Conservation (phyloP, 1,284 basidiomycete genomes). For the Sanghuangporus baumii region DNA sequence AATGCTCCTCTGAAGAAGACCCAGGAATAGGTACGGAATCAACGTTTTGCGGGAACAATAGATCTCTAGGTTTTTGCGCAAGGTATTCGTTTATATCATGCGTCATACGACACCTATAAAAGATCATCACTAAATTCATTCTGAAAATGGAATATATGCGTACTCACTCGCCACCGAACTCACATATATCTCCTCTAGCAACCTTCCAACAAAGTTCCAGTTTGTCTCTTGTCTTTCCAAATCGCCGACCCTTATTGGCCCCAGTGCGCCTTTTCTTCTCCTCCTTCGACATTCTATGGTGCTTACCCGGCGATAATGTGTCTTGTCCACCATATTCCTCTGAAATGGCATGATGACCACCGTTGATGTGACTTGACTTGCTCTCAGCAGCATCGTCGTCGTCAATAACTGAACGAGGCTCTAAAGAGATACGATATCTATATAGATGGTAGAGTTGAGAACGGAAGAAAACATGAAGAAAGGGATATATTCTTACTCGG, state of each 20-base stretch:
- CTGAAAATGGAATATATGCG: background rate
- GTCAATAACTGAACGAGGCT: conserved; percentile 42
- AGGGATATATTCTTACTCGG: conserved; percentile 48
- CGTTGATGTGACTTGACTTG: conserved; percentile 36
- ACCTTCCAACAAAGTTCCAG: conserved; percentile 71
- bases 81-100: conserved; percentile 82
- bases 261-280: conserved; percentile 72
- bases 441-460: background rate
- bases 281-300: conserved; percentile 46
- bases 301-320: conserved; percentile 28
- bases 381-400: conserved; percentile 82
- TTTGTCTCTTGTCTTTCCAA: conserved; percentile 67
- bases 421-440: conserved; percentile 55
- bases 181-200: conserved; percentile 59
- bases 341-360: conserved; percentile 25
- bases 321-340: conserved; percentile 20
- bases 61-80: conserved; percentile 67
- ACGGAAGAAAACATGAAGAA: background rate
- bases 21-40: conserved; percentile 42
- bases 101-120: conserved; percentile 66
- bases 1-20: conserved; percentile 22
- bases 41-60: conserved; percentile 45
- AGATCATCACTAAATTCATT: background rate
- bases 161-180: conserved; percentile 55
- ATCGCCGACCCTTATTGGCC: conserved; percentile 73